These are phyloP conservation scores for Cicer arietinum DNA, from an alignment of 306 rosid genomes.

Conservation along the genomic window DNA sequence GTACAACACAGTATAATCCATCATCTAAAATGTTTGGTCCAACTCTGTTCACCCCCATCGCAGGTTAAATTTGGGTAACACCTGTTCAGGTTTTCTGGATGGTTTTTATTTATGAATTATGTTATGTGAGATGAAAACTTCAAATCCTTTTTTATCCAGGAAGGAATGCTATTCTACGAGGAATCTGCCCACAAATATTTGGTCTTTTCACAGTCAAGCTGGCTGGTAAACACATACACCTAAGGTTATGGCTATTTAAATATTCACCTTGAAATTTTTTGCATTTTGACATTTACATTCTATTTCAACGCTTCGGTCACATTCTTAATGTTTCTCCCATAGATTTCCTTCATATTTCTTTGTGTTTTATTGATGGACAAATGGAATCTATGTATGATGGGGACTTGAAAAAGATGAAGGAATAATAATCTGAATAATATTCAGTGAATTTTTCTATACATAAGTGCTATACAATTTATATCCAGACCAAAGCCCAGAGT, in stretches of 20 bases:
- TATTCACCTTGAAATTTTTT: conserved; percentile 30
- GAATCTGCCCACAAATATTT: conserved; percentile 90
- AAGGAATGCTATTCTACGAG: conserved; percentile 92
- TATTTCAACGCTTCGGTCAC: not conserved
- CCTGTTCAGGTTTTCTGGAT: conserved; percentile 29
- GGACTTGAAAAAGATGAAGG: conserved; percentile 7
- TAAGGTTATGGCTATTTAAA: conserved; percentile 19
- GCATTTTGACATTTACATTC: conserved; percentile 22
- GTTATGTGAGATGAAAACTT: conserved; percentile 40
- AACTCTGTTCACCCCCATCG: not conserved
- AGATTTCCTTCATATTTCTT: conserved; percentile 37
- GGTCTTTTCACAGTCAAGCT: conserved; percentile 96
- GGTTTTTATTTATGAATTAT: conserved; percentile 41
- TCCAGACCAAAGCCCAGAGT: not conserved
- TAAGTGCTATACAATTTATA: not conserved
- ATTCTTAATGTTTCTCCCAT: conserved; percentile 23
- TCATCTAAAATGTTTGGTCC: conserved; percentile 24
- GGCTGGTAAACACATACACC: conserved; percentile 67
- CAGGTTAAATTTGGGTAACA: conserved; percentile 6
- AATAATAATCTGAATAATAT: not conserved
- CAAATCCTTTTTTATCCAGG: conserved; percentile 59
- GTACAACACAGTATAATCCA: not conserved
- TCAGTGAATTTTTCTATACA: not conserved
- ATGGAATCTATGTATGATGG: conserved; percentile 16
- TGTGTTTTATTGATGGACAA: conserved; percentile 30